These are phyloP conservation scores for Auricularia auricula-judae DNA, from an alignment of 768 basidiomycete genomes.

Conservation along the genomic window DNA sequence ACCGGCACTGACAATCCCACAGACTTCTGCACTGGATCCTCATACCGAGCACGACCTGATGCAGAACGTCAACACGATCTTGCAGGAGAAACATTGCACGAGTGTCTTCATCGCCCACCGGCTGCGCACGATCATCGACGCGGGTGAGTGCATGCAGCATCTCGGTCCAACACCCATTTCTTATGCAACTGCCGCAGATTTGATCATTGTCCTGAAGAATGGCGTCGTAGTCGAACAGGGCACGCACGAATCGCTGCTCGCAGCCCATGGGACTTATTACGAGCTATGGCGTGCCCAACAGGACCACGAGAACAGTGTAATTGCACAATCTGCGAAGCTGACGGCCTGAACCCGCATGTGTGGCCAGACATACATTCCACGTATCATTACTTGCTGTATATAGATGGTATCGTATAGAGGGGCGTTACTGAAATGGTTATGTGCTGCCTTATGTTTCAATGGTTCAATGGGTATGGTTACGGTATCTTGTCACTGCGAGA, in stretches of 20 bases:
- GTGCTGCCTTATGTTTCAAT: too few species aligned
- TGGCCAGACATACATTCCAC: too few species aligned
- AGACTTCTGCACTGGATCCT: constrained; percentile 95
- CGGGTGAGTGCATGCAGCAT: constrained; percentile 38
- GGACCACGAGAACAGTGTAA: constrained; percentile 1
- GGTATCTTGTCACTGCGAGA: too few species aligned
- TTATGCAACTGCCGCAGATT: constrained; percentile 34
- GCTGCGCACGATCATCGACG: constrained; percentile 79
- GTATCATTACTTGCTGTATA: too few species aligned
- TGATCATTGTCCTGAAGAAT: constrained; percentile 90
- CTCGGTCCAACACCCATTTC: not conserved
- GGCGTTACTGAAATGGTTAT: too few species aligned
- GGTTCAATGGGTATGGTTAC: too few species aligned
- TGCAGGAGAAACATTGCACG: constrained; percentile 71
- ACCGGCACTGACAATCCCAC: not conserved
- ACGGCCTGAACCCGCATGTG: too few species aligned
- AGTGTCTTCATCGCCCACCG: constrained; percentile 96
- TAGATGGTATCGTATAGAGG: too few species aligned
- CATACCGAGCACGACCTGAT: constrained; percentile 93
- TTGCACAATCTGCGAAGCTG: not conserved
- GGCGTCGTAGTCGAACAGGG: constrained; percentile 88
- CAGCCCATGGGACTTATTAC: constrained; percentile 55
- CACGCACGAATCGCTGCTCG: constrained; percentile 80
- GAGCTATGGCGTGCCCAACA: constrained; percentile 74
- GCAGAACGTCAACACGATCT: constrained; percentile 76